These are phyloP conservation scores for Talaromyces borbonicus DNA, from an alignment of 495 filamentous ascomycete genomes.

Conservation along the genomic window DNA sequence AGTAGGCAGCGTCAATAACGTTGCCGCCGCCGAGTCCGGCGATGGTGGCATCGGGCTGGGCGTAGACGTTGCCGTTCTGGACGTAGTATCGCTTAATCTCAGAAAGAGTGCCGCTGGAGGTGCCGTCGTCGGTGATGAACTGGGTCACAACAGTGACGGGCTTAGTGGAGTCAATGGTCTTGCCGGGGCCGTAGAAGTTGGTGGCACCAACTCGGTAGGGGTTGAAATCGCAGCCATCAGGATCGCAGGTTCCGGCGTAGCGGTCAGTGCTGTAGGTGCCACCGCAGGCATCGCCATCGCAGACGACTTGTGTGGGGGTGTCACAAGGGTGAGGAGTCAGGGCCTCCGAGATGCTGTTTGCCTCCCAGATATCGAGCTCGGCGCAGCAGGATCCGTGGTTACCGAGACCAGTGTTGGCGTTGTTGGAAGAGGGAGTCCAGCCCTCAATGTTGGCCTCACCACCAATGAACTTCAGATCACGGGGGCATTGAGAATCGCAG, in stretches of 20 bases:
- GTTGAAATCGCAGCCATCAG: conserved; percentile 76
- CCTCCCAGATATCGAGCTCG: conserved; percentile 68
- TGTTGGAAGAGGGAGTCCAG: conserved; percentile 48
- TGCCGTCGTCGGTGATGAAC: conserved; percentile 51
- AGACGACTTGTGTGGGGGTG: conserved; percentile 44
- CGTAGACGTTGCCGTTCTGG: conserved; percentile 54
- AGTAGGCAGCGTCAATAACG: conserved; percentile 52
- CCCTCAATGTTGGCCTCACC: conserved; percentile 54
- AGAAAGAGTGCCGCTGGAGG: conserved; percentile 41
- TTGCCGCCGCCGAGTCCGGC: conserved; percentile 42
- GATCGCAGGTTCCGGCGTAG: conserved; percentile 55
- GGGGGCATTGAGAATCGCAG: conserved; percentile 64
- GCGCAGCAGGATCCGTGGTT: conserved; percentile 58
- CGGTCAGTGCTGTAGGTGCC: conserved; percentile 33
- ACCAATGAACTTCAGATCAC: conserved; percentile 58
- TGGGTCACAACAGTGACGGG: conserved; percentile 62
- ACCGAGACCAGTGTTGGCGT: conserved; percentile 50
- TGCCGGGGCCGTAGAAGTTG: conserved; percentile 51
- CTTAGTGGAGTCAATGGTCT: conserved; percentile 52
- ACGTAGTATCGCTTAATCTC: conserved; percentile 67
- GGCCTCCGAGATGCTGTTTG: conserved; percentile 49
- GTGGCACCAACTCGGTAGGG: conserved; percentile 55
- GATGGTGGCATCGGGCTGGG: conserved; percentile 45
- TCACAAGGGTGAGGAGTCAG: conserved; percentile 58
- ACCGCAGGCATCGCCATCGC: conserved; percentile 47